A percentile compares a stretch with the other conserved stretches of the same genome.
phyloP scores from a whole-genome alignment of 2,329 filamentous ascomycete genomes.

The Aphanocladium album region DNA sequence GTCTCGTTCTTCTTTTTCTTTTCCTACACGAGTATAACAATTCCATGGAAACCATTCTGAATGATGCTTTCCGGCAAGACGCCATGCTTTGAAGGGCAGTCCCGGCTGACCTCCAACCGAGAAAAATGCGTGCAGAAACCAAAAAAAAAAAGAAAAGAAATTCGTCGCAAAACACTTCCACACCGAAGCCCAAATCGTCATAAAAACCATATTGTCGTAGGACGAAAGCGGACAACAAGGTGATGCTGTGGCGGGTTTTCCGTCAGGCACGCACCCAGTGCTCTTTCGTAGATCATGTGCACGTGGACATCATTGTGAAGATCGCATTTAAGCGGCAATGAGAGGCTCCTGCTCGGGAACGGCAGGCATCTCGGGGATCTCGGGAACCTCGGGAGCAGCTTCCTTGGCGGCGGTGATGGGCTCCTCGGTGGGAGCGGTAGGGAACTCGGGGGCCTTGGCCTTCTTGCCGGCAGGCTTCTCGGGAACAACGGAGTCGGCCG shows the following conservation, averaged over 20 bases:
- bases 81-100: constrained; percentile 14
- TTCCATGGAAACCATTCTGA: constrained; percentile 10
- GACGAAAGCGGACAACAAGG: constrained; percentile 4
- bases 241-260: not conserved
- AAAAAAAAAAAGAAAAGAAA: constrained; percentile 8
- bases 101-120: constrained; percentile 10
- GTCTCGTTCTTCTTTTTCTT: constrained; percentile 4
- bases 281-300: constrained; percentile 10
- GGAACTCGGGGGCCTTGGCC: constrained; percentile 30
- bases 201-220: constrained; percentile 13
- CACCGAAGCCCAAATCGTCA: constrained; percentile 12
- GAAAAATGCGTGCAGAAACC: constrained; percentile 12
- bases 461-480: constrained; percentile 18
- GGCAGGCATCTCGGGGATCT: constrained; percentile 19
- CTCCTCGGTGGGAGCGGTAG: constrained; percentile 33
- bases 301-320: constrained; percentile 11
- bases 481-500: constrained; percentile 32
- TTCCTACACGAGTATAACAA: constrained; percentile 12
- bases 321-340: constrained; percentile 18
- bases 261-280: not conserved
- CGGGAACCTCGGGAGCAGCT: constrained; percentile 11
- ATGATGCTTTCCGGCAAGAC: constrained; percentile 13
- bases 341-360: constrained; percentile 24
- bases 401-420: constrained; percentile 22
- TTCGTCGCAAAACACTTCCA: constrained; percentile 8